phyloP scores from a whole-genome alignment of 2,329 filamentous ascomycete genomes.

The Hortaea werneckii region DNA sequence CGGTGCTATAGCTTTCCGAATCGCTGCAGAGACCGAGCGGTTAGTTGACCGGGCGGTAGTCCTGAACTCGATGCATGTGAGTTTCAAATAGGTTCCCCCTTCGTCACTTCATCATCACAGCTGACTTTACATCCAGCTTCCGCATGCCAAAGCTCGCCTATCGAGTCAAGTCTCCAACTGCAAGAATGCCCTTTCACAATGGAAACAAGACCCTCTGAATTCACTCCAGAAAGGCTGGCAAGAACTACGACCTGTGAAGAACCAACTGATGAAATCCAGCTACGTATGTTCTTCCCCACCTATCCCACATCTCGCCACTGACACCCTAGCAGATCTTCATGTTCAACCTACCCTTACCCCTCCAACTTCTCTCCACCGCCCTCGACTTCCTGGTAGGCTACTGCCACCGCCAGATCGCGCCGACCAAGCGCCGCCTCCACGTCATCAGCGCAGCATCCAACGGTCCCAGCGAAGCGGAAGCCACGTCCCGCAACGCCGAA shows the following conservation, averaged over 20 bases:
- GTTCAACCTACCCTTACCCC: constrained; percentile 41
- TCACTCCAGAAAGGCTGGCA: not conserved
- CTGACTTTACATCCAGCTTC: not conserved
- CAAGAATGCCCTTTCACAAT: not conserved
- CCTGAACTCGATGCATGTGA: constrained; percentile 43
- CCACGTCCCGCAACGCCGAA: constrained; percentile 23
- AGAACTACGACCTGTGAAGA: constrained; percentile 28
- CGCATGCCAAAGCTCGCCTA: not conserved
- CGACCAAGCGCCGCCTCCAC: not conserved
- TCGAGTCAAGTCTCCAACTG: not conserved
- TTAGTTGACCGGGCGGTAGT: constrained; percentile 48
- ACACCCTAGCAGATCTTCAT: constrained; percentile 33
- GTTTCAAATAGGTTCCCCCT: constrained; percentile 10
- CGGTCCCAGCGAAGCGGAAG: constrained; percentile 36
- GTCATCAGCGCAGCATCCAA: not conserved
- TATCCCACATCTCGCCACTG: not conserved
- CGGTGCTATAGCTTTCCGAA: constrained; percentile 41
- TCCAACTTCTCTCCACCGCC: constrained; percentile 4
- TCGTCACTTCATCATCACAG: not conserved
- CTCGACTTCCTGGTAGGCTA: not conserved
- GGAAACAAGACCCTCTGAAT: not conserved
- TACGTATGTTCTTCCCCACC: constrained; percentile 26
- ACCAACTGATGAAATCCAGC: constrained; percentile 40
- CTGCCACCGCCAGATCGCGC: not conserved
- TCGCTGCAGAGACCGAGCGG: constrained; percentile 48